Evolutionary conservation across 306 rosid genomes (phyloP).

Genomic region (Cicer chorassanicum): DNA sequence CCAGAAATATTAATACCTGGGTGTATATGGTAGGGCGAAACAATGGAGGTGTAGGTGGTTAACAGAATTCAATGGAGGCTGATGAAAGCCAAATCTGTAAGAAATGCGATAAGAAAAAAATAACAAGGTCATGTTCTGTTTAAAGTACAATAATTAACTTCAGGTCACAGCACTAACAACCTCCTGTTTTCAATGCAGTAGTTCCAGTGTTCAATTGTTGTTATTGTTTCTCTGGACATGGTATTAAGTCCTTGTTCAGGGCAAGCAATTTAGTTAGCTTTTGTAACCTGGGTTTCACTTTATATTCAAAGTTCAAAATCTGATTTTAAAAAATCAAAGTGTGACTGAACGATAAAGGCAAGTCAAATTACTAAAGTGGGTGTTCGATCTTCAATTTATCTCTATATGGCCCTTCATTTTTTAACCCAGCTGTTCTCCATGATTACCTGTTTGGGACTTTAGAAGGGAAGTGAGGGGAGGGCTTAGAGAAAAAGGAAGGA

Average conservation of each 20-base stretch:
- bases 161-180: constrained; percentile 21
- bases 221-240: constrained; percentile 34
- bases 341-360: constrained; percentile 22
- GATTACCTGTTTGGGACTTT: not conserved
- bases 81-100: constrained; percentile 93
- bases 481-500: too few relatives aligned
- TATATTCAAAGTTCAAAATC: constrained; percentile 28
- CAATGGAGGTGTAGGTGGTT: constrained; percentile 89
- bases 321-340: not conserved
- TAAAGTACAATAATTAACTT: constrained; percentile 27
- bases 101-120: constrained; percentile 17
- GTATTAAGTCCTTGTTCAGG: constrained; percentile 23
- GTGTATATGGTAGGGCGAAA: constrained; percentile 79
- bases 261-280: constrained; percentile 8
- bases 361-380: constrained; percentile 8
- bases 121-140: constrained; percentile 24
- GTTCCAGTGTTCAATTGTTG: constrained; percentile 5
- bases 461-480: too few relatives aligned
- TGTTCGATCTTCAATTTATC: constrained; percentile 2
- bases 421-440: not conserved
- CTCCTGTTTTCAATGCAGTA: constrained; percentile 20
- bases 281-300: constrained; percentile 23
- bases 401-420: constrained; percentile 19
- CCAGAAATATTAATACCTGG: constrained; percentile 56
- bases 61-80: constrained; percentile 85